Base-by-base conservation (phyloP, 805 yeast species). In the Saccharomycopsis sp. region DNA sequence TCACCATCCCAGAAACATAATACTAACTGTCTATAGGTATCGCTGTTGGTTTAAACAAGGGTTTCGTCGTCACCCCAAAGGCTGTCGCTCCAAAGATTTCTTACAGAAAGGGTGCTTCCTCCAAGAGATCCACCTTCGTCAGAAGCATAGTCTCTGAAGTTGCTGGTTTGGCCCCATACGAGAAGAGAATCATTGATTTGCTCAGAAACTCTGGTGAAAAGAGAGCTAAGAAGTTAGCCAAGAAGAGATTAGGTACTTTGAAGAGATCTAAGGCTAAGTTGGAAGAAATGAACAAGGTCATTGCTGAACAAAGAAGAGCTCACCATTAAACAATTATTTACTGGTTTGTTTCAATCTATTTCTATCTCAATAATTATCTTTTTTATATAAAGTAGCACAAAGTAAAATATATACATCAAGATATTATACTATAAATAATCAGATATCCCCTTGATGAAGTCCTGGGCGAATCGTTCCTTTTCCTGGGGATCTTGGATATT, bases 121-220 rank as follows among this genome's bases (percentile, higher is more conserved):
- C 97, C 75, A 87, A 93, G 86, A 91, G 97, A 87, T 84, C 98
- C 72, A 82, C 82, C 63, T 96, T 94, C 75, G 99, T 96, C 75
- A 88, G 99, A 80, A 83, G 86, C 73, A 81, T 94, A 66, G 96
- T 94, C 78, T 86, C 86, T 77, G 99, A 94, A 83, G 97, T 94
- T 72, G 82, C 96, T 70, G 99, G 99, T 78, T 85, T 94, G 76
- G 97, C 99, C 69, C 99, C 99, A 81, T 94, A 94, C 81, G 99
- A 94, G 85, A 92, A 97, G 86, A 92, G 99, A 84, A 86, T 94
- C 78, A 88, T 96, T 75, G 99, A 94, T 84, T 86, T 94, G 82
- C 85, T 94, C 87, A 94, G 99, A 87, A 94, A 96, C 84, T 92
- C 97, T 78, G 97, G 97, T 86, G 99, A 94, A 84, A 94, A 94